Conservation (phyloP, 1,139 yeast species). For the Sugiyamaella xylanicola region DNA sequence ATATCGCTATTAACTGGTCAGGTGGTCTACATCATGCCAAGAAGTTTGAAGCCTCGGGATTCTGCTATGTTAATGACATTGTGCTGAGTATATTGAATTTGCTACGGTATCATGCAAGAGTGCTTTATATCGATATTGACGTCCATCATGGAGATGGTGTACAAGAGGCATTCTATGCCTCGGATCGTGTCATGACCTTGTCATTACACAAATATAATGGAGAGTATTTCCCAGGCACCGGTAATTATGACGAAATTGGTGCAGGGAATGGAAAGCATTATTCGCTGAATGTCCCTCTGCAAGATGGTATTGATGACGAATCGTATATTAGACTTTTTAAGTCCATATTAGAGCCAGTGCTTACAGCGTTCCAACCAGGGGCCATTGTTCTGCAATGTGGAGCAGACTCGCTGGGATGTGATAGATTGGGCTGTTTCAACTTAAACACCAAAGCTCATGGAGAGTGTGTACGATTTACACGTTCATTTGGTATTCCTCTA, state of each 20-base stretch:
- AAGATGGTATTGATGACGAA: constrained; percentile 96
- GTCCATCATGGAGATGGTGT: constrained; percentile 99
- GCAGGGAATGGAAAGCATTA: constrained; percentile 85
- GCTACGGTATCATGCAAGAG: constrained; percentile 84
- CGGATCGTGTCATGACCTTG: constrained; percentile 94
- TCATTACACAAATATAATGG: constrained; percentile 96
- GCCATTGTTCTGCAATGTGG: constrained; percentile 97
- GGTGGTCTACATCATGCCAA: constrained; percentile 98
- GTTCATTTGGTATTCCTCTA: constrained; percentile 84
- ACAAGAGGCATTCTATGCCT: constrained; percentile 93
- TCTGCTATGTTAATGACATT: constrained; percentile 93
- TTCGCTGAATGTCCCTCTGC: constrained; percentile 87
- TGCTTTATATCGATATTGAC: constrained; percentile 90
- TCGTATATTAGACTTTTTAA: constrained; percentile 76
- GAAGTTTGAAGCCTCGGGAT: constrained; percentile 90
- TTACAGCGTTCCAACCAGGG: constrained; percentile 82
- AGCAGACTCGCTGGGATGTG: constrained; percentile 93
- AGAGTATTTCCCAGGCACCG: constrained; percentile 96
- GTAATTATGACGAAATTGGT: constrained; percentile 76
- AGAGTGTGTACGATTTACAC: constrained; percentile 85
- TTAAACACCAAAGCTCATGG: constrained; percentile 91
- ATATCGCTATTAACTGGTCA: constrained; percentile 95
- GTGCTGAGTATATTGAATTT: constrained; percentile 84
- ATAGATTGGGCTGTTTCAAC: constrained; percentile 90
- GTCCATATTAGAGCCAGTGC: constrained; percentile 84